Evolutionary conservation across 352 stramenopile genomes (phyloP).

Genomic region (Globisporangium apiculatum): DNA sequence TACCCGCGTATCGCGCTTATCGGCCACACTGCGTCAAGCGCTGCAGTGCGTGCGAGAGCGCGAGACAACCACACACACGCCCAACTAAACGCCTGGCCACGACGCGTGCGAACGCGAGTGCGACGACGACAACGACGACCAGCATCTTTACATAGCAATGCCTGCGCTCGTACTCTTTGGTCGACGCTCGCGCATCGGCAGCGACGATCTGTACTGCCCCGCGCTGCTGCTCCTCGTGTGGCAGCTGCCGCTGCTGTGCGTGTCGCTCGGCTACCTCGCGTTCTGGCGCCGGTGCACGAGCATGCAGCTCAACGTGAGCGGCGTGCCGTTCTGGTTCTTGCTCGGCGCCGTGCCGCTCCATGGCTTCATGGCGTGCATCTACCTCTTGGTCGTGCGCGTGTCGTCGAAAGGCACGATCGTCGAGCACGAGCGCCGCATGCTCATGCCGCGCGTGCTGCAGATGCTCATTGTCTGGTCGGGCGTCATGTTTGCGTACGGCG

Average conservation of each 20-base stretch:
- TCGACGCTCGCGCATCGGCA: constrained; percentile 72
- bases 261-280: constrained; percentile 53
- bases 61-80: too few relatives aligned
- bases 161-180: constrained; percentile 82
- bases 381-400: constrained; percentile 83
- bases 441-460: constrained; percentile 78
- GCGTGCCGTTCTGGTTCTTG: constrained; percentile 78
- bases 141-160: constrained; percentile 21
- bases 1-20: too few relatives aligned
- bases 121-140: too few relatives aligned
- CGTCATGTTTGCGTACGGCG: constrained; percentile 54
- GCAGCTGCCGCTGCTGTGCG: constrained; percentile 60
- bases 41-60: too few relatives aligned
- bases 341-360: constrained; percentile 54
- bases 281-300: constrained; percentile 62
- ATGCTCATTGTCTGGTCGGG: constrained; percentile 71
- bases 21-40: too few relatives aligned
- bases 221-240: constrained; percentile 71
- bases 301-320: constrained; percentile 46
- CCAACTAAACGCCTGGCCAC: too few relatives aligned
- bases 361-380: constrained; percentile 78
- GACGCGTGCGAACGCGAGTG: too few relatives aligned
- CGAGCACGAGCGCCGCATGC: constrained; percentile 77
- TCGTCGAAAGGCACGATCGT: constrained; percentile 82
- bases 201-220: constrained; percentile 82